Conservation (phyloP, 768 basidiomycete genomes). For the Lyophyllum atratum region DNA sequence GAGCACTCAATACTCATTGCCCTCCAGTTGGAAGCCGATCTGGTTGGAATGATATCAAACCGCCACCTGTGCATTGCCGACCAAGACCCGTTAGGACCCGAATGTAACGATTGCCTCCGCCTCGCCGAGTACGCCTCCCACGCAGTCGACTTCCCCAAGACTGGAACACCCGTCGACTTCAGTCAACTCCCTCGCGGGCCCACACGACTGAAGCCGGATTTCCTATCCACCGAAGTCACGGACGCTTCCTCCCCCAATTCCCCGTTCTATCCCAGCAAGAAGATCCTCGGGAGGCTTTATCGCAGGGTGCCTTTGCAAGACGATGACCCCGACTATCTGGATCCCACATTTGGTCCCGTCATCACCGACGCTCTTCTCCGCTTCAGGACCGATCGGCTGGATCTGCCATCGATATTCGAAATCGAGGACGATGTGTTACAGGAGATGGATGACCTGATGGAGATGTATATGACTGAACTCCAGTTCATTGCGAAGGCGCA, state of each 20-base stretch:
- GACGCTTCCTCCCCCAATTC: conserved; percentile 15
- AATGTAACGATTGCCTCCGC: conserved; percentile 35
- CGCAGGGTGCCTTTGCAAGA: conserved; percentile 40
- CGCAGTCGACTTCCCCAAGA: conserved; percentile 51
- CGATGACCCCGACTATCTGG: conserved; percentile 5
- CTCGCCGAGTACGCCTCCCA: conserved; percentile 48
- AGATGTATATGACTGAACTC: conserved; percentile 35
- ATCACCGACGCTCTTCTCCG: conserved; percentile 26
- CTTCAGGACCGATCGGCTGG: conserved; percentile 30
- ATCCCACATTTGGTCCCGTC: conserved; percentile 15
- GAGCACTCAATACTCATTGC: background rate
- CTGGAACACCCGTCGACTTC: conserved; percentile 41
- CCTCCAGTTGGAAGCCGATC: conserved; percentile 35
- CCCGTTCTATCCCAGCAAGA: conserved; percentile 41
- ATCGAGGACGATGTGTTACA: conserved; percentile 28
- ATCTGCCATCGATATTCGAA: conserved; percentile 26
- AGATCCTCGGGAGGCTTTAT: conserved; percentile 45
- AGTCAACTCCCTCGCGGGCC: conserved; percentile 32
- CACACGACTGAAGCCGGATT: conserved; percentile 37
- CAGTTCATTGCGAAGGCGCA: conserved; percentile 34
- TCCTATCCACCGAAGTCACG: conserved; percentile 41
- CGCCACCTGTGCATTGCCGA: conserved; percentile 48
- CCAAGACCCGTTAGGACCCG: conserved; percentile 25
- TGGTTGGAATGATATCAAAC: conserved; percentile 42
- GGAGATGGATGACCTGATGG: conserved; percentile 38